Conservation (phyloP, 225 moss, liverwort and hornwort genomes). For the Antitrichia curtipendula region DNA sequence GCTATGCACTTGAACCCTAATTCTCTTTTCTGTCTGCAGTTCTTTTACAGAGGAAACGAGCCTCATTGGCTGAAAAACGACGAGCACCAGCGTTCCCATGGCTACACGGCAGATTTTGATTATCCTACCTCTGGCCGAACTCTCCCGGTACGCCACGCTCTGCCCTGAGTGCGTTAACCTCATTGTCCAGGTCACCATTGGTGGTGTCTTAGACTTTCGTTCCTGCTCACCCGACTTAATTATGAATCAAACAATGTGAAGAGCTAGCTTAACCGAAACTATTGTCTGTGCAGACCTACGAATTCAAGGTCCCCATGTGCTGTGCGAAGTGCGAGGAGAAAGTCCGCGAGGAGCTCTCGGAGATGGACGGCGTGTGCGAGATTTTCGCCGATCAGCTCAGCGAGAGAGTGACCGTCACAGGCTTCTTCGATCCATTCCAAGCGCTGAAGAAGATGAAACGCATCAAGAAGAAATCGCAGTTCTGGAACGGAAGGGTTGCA, state of each 20-base stretch:
- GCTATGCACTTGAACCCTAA: background rate
- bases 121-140: background rate
- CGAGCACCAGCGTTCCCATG: slow-evolving; percentile 18
- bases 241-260: background rate
- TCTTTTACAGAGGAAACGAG: slow-evolving; percentile 25
- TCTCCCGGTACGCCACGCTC: background rate
- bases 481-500: slow-evolving; percentile 5
- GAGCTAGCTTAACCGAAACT: background rate
- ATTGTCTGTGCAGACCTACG: slow-evolving; percentile 1
- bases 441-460: slow-evolving; percentile 44
- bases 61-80: slow-evolving; percentile 14
- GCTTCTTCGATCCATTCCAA: slow-evolving; percentile 20
- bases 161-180: background rate
- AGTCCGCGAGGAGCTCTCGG: slow-evolving; percentile 26
- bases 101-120: background rate
- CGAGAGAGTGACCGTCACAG: slow-evolving; percentile 12
- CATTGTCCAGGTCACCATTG: background rate
- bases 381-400: slow-evolving; percentile 9
- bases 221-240: background rate
- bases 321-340: slow-evolving; percentile 39
- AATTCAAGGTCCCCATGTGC: slow-evolving; percentile 42
- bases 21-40: background rate
- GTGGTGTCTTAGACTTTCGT: background rate
- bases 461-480: slow-evolving; percentile 37
- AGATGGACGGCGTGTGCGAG: slow-evolving; percentile 18